phyloP scores from a whole-genome alignment of 129 eudicot species.

The Artemisia tridentata region DNA sequence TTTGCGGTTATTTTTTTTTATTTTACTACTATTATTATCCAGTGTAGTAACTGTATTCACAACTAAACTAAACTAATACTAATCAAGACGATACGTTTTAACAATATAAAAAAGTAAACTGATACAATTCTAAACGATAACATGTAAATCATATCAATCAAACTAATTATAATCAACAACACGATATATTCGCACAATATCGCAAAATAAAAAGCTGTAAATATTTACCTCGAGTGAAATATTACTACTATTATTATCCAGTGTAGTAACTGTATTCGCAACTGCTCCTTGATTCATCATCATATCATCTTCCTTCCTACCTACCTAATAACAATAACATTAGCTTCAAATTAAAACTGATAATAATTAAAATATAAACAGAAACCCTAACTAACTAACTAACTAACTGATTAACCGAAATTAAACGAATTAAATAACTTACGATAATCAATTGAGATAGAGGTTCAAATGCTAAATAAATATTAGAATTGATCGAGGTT shows the following conservation, averaged over 20 bases:
- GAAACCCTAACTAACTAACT: slow-evolving; percentile 33
- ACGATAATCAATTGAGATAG: not conserved
- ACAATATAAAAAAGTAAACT: not conserved
- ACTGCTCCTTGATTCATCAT: slow-evolving; percentile 73
- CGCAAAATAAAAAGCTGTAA: not conserved
- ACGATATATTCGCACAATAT: not conserved
- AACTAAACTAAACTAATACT: not conserved
- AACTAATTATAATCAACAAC: not conserved
- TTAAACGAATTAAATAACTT: slow-evolving; percentile 1
- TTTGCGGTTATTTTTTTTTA: no score
- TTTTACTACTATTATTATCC: no score
- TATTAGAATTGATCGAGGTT: not conserved
- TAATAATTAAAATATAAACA: slow-evolving; percentile 6
- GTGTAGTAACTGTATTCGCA: slow-evolving; percentile 38
- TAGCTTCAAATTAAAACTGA: slow-evolving; percentile 7
- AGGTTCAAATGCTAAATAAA: no score
- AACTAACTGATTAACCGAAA: not conserved
- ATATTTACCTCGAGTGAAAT: slow-evolving; percentile 52
- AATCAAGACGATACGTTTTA: not conserved
- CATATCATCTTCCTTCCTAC: slow-evolving; percentile 28
- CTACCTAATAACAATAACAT: not conserved
- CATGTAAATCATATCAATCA: not conserved
- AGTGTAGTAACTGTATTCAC: no score
- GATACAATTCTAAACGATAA: no score
- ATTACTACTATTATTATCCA: slow-evolving; percentile 23